Conservation (phyloP, 805 yeast genomes). For the Clavispora vitiphila region DNA sequence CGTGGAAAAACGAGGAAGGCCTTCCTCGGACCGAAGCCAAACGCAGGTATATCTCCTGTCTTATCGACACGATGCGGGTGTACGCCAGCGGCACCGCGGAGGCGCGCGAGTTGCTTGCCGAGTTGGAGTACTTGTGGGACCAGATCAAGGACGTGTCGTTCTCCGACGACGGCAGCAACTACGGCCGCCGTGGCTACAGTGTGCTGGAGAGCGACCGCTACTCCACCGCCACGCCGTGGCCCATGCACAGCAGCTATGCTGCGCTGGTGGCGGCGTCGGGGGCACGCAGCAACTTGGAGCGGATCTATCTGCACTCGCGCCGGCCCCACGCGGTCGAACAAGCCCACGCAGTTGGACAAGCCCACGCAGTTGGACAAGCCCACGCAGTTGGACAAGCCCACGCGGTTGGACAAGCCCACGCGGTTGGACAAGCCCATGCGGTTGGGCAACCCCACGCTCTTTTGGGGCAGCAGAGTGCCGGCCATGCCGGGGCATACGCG, state of each 20-base stretch:
- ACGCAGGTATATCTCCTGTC: constrained; percentile 57
- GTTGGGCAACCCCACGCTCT: too few relatives aligned
- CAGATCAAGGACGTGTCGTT: constrained; percentile 51
- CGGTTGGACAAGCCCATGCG: too few relatives aligned
- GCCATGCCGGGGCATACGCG: too few relatives aligned
- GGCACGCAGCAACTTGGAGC: constrained; percentile 33
- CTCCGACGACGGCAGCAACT: constrained; percentile 23
- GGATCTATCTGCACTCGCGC: constrained; percentile 41
- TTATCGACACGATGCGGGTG: constrained; percentile 67
- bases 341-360: too few relatives aligned
- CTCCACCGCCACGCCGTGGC: constrained; percentile 34
- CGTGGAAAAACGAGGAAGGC: constrained; percentile 78
- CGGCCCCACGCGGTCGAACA: too few relatives aligned
- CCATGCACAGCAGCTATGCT: constrained; percentile 25
- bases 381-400: too few relatives aligned
- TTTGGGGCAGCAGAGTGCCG: too few relatives aligned
- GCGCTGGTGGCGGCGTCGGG: constrained; percentile 23
- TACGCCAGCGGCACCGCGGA: constrained; percentile 66
- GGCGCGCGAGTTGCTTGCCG: constrained; percentile 59
- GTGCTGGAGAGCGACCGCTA: constrained; percentile 29
- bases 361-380: too few relatives aligned
- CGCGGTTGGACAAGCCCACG: too few relatives aligned
- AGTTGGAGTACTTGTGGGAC: constrained; percentile 71
- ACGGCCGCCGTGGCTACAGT: constrained; percentile 3
- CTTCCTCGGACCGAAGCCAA: constrained; percentile 67